phyloP scores from a whole-genome alignment of 228 moss, liverwort and hornwort genomes.

The Sphagnum fallax region DNA sequence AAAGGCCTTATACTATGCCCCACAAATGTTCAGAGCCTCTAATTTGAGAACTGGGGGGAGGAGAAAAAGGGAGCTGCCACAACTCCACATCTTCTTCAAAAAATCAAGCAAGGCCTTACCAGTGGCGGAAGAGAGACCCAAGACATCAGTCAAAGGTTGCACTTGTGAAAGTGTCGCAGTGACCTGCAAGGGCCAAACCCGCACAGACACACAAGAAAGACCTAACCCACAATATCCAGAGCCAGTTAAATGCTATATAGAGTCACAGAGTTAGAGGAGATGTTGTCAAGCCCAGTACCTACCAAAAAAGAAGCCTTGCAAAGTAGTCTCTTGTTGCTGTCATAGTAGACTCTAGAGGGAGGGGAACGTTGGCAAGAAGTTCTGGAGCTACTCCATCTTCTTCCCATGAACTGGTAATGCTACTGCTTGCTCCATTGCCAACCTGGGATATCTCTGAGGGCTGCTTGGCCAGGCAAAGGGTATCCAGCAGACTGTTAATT shows the following conservation, averaged over 20 bases:
- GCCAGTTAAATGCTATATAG: neutral
- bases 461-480: neutral
- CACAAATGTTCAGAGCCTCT: neutral
- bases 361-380: constrained; percentile 22
- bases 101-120: constrained; percentile 41
- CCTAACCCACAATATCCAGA: constrained; percentile 15
- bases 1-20: too few species aligned
- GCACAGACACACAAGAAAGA: constrained; percentile 14
- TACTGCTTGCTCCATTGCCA: constrained; percentile 13
- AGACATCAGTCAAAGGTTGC: constrained; percentile 25
- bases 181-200: constrained; percentile 35
- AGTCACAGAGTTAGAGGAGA: neutral
- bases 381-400: constrained; percentile 18
- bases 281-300: constrained; percentile 11
- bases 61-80: constrained; percentile 13
- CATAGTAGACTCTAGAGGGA: constrained; percentile 34
- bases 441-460: neutral
- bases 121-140: constrained; percentile 12
- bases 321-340: constrained; percentile 38
- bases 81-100: constrained; percentile 5
- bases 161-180: constrained; percentile 27
- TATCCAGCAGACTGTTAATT: neutral
- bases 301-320: constrained; percentile 56
- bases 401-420: constrained; percentile 35
- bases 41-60: neutral